Evolutionary conservation across 2,329 filamentous ascomycete species (phyloP).

Genomic region (Botrytis galanthina): DNA sequence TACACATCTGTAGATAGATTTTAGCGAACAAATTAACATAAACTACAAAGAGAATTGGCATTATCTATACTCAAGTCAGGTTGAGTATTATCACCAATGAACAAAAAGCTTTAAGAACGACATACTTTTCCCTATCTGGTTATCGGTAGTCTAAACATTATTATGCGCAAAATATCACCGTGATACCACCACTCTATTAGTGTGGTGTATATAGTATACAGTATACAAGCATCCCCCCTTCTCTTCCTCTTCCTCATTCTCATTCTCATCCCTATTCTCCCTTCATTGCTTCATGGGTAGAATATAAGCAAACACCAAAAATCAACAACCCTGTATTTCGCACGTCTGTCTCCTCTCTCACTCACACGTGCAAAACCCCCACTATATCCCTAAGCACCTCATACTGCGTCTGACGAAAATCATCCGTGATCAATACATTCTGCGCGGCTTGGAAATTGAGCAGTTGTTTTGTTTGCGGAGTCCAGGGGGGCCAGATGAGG

Average conservation of each 20-base stretch:
- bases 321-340: not conserved
- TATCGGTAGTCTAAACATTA: not conserved
- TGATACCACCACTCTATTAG: not conserved
- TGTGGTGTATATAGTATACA: not conserved
- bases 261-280: not conserved
- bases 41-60: not conserved
- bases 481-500: slow-evolving; percentile 39
- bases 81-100: not conserved
- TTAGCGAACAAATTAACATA: not conserved
- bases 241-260: no score
- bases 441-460: not conserved
- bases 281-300: not conserved
- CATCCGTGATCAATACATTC: not conserved
- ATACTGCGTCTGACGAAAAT: not conserved
- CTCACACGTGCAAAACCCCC: not conserved
- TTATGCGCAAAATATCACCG: not conserved
- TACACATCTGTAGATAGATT: not conserved
- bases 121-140: not conserved
- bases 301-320: not conserved
- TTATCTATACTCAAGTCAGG: not conserved
- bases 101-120: not conserved
- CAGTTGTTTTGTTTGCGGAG: not conserved
- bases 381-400: not conserved
- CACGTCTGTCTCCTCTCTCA: not conserved
- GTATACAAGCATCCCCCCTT: not conserved